Base-by-base conservation (phyloP, 208 protist genomes). In the Leishmania turanica region DNA sequence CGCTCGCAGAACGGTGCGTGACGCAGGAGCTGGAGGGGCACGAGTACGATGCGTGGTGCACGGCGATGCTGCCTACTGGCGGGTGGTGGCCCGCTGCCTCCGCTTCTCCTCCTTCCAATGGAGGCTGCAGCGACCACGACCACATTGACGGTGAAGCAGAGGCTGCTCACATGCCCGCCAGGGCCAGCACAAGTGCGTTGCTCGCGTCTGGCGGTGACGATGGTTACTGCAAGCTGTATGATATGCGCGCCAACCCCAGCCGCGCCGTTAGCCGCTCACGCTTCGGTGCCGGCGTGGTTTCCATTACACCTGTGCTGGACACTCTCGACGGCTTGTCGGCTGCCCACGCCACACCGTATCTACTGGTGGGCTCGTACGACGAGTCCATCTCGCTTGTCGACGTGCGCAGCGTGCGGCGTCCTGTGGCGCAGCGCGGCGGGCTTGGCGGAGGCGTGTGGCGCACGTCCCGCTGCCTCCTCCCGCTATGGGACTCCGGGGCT, bases 31-130 rank as follows among this genome's bases (percentile, higher is more conserved):
- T 95, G 66, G 84, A 92, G 69, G 87, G 86, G 40, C 94, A 97
- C 78, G 90, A 93, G 65, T 96, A 90, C 77, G 94, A 97, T 80
- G 92, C 94, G 58, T 97, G 94, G 93, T 97, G 94, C 84, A 87
- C 89, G 68, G 91, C 92, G 15, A 85, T 83, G 40, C 49, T 88
- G 77, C 88, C 88, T 5, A 79, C 66, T 51, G 74, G 56, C 31
- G 65, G 76, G 56, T 81, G 64, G 69, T 75, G 73, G 34, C 21
- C 73, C 8, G 54, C 49, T 60, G 45, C 49, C 49, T 7, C 71
- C 3, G 24, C 47, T 58, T 15, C 37, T 51, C 9, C 27, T 51
- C 24, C 2, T 51, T 9, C 2, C 15, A 34, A 51, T 37, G 34
- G 54, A 34, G 19, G 40, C 31, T 15, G 49, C 21, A 58, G 45